These are phyloP conservation scores for Sugiyamaella smithiae DNA, from an alignment of 805 yeast species.

Conservation along the genomic window DNA sequence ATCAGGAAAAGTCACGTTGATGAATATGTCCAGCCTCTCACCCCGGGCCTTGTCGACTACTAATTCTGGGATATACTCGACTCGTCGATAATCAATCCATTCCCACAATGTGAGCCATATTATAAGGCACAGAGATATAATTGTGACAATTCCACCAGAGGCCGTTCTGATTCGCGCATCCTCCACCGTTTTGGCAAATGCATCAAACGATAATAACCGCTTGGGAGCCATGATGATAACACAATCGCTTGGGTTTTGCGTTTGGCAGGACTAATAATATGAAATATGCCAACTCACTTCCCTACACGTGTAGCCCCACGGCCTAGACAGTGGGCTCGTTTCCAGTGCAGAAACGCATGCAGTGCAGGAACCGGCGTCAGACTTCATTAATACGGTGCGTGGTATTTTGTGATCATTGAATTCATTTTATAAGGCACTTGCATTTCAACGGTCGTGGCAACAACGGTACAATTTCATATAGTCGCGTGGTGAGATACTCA, in stretches of 20 bases:
- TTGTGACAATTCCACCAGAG: constrained; percentile 85
- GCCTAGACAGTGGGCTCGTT: background rate
- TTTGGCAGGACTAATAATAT: background rate
- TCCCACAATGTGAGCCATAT: constrained; percentile 66
- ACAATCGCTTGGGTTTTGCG: background rate
- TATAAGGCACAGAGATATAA: constrained; percentile 62
- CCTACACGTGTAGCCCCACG: constrained; percentile 4
- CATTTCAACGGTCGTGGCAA: no score
- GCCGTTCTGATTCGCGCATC: constrained; percentile 87
- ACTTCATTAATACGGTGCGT: no score
- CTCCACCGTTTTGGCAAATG: constrained; percentile 91
- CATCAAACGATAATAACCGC: constrained; percentile 64
- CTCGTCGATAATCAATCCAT: constrained; percentile 66
- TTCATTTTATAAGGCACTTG: no score
- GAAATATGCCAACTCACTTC: constrained; percentile 2
- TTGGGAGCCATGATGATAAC: constrained; percentile 12
- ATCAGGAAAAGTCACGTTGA: constrained; percentile 80
- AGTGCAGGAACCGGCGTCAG: no score
- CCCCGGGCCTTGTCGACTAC: constrained; percentile 73
- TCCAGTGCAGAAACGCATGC: no score
- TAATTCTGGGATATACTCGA: constrained; percentile 74
- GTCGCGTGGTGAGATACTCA: no score
- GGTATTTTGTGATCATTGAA: no score
- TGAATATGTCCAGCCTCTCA: constrained; percentile 67
- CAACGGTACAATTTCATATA: no score